Base-by-base conservation (phyloP, 129 eudicot species). In the Oenanthe sinensis region DNA sequence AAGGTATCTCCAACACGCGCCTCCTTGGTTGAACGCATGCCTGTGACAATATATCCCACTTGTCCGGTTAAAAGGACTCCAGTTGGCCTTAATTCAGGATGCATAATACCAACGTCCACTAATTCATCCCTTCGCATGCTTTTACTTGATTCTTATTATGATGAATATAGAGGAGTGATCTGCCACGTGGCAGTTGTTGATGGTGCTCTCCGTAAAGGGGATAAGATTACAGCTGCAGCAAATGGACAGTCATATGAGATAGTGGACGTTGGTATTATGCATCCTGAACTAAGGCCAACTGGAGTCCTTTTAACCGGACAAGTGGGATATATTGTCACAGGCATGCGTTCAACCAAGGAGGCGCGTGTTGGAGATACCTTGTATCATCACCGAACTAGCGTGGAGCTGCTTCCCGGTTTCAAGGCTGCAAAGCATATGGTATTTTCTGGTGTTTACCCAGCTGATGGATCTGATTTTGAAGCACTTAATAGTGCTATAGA, bases 361-460 rank as follows among this genome's bases (percentile, higher is more conserved):
- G 98, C 98, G 1, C 96, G 96, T 77, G 91, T 95, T 71, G 98
- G 98, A 2, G 98, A 95, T 86, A 95, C 98, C 55, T 80, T 95
- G 79, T 84, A 84, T 85, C 98, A 90, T 72, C 79, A 54, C 70
- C 85, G 87, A 75, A 86, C 84, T 45, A 78, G 71, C 71, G 91
- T 95, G 28, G 96, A 91, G 77, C 97, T 96, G 20, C 88, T 95
- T 60, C 97, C 98, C 80, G 98, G 98, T 78, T 94, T 94, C 85
- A 94, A 91, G 92, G 85, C 96, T 76, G 98, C 92, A 81, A 94
- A 88, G 58, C 98, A 94, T 81, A 94, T 94, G 98, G 98, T 94
- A 19, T 94, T 94, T 76, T 94, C 98, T 83, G 98, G 98, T 44
- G 84, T 94, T 46, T 94, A 91, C 86, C 98, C 97, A 14, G 98